Percentiles rank a stretch among this genome's conserved stretches.
These are phyloP conservation scores for Picea engelmannii DNA, from an alignment of 83 land plant species.

Conservation along the genomic window DNA sequence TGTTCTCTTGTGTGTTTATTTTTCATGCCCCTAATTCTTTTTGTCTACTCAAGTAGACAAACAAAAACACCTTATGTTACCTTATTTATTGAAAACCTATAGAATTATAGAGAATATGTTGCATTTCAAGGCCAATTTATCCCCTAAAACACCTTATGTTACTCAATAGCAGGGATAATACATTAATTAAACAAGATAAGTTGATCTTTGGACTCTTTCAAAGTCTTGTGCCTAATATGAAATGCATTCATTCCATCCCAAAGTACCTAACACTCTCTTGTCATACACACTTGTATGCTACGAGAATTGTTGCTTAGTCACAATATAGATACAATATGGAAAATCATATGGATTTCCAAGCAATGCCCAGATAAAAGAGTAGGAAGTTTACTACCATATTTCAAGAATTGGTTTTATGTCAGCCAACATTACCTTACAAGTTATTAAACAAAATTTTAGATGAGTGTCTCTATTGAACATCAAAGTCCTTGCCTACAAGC, in stretches of 20 bases:
- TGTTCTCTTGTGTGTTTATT: neutral
- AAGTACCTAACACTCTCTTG: neutral
- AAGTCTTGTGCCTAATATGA: neutral
- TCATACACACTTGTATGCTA: neutral
- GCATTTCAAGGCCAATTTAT: too few relatives aligned
- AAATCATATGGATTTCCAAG: too few relatives aligned
- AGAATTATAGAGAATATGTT: too few relatives aligned
- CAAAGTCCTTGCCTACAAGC: neutral
- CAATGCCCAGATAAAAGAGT: too few relatives aligned
- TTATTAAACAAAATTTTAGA: neutral
- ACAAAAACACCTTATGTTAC: neutral
- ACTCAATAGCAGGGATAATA: too few relatives aligned
- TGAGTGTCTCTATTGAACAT: neutral
- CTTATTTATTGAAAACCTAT: too few relatives aligned
- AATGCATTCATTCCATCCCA: neutral
- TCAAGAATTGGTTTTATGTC: neutral
- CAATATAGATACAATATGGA: neutral
- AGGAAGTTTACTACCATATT: neutral
- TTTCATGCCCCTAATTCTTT: neutral
- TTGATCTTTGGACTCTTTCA: too few relatives aligned
- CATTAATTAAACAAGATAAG: neutral
- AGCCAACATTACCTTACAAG: neutral
- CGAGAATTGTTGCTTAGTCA: neutral
- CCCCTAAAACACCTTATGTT: too few relatives aligned
- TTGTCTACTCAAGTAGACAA: neutral